Conservation (phyloP, 208 protist genomes). For the Wallacemonas collosoma region DNA sequence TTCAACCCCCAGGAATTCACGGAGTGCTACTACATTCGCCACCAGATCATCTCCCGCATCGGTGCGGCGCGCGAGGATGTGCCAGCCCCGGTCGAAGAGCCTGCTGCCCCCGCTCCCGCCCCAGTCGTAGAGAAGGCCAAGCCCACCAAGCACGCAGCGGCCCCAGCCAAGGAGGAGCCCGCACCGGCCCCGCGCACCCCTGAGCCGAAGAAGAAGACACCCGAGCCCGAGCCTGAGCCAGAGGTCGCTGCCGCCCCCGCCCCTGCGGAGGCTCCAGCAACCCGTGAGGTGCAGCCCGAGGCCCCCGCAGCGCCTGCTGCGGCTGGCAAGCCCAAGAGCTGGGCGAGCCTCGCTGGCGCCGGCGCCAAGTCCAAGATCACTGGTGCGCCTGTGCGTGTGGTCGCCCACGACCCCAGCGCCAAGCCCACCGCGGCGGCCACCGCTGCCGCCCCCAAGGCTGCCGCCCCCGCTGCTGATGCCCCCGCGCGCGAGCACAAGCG, state of each 20-base stretch:
- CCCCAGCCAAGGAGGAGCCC: conserved; percentile 18
- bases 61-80: conserved; percentile 37
- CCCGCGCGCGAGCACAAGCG: conserved; percentile 24
- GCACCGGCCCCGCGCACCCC: conserved; percentile 14
- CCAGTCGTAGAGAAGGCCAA: conserved; percentile 35
- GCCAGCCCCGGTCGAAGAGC: conserved; percentile 36
- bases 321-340: conserved; percentile 58
- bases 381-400: conserved; percentile 43
- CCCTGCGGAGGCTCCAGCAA: conserved; percentile 13
- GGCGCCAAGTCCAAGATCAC: conserved; percentile 31
- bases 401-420: conserved; percentile 30
- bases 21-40: conserved; percentile 79
- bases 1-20: conserved; percentile 51
- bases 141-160: conserved; percentile 35
- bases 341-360: conserved; percentile 57
- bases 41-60: conserved; percentile 77
- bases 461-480: conserved; percentile 15
- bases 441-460: conserved; percentile 21
- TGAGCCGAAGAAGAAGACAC: conserved; percentile 19
- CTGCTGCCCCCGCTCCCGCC: conserved; percentile 23
- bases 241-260: conserved; percentile 24
- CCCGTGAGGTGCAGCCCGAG: conserved; percentile 8
- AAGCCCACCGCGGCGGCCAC: conserved; percentile 31
- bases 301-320: conserved; percentile 17
- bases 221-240: conserved; percentile 15